Evolutionary conservation across 176 grass and related monocot genomes (phyloP), one percentile per base, ranked within the genome.

Genomic region (Oryza brachyantha): DNA sequence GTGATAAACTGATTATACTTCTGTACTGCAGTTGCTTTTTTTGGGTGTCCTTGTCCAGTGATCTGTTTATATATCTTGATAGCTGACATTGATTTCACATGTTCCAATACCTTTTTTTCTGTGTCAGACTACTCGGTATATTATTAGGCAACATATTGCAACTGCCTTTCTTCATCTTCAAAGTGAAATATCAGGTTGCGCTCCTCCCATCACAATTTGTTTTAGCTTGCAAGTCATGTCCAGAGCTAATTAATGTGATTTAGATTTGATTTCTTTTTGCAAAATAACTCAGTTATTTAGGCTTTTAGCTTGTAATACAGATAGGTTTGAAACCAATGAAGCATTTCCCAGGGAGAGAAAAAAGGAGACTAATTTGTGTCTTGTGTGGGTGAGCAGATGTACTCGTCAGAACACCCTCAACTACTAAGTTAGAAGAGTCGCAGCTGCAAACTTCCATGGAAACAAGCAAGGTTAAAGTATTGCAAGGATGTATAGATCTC

Each of bases 401-500:
- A 48, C 79, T 99, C 32, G 41, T 83, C 67, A 90, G 61, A 77
- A 81, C 66, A 45, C 74, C 93, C 55, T 85, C 80, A 72, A 84
- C 64, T 46, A 70, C 84, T 52, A 80, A 81, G 42, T 71, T 74
- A 68, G 90, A 93, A 85, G 92, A 87, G 57, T 90, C 70, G 22
- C 60, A 79, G 78, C 85, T 91, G 72, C 92, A 99, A 93, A 87
- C 78, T 84, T 63, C 88, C 61, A 78, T 93, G 79, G 96, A 95
- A 80, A 61, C 68, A 45, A 86, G 90, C 79, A 99, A 95, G 86
- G 89, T 81, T 61, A 83, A 80, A 85, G 84, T 93, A 48, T 89
- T 86, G 27, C 88, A 99, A 83, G 96, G 96, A 28, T 93, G 96
- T 64, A 83, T 91, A 83, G 90, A 99, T 91, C 88, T 99, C 45